Conservation (phyloP, 176 grass and related monocot species). For the Ampelocalamus luodianensis region DNA sequence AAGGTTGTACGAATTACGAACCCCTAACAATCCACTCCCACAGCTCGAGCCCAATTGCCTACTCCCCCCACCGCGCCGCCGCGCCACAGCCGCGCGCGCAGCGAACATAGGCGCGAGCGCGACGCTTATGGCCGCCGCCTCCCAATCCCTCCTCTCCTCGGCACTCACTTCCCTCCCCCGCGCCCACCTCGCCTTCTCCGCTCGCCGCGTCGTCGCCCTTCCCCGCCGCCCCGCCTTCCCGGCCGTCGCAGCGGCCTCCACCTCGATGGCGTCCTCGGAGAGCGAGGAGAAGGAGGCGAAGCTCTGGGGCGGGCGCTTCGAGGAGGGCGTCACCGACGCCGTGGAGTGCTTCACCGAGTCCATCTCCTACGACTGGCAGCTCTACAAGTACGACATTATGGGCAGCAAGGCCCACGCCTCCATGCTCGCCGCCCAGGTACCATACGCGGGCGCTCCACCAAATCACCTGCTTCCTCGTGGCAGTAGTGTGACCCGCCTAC, state of each 20-base stretch:
- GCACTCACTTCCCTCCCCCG: not conserved
- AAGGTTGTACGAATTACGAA: too few relatives aligned
- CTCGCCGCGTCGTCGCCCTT: slow-evolving; percentile 10
- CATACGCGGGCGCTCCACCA: not conserved
- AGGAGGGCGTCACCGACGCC: slow-evolving; percentile 78
- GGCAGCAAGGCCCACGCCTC: slow-evolving; percentile 91
- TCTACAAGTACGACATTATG: slow-evolving; percentile 97
- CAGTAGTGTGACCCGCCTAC: not conserved
- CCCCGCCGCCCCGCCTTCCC: slow-evolving; percentile 19
- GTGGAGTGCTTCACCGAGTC: slow-evolving; percentile 88
- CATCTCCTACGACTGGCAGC: slow-evolving; percentile 85
- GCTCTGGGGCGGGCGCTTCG: slow-evolving; percentile 78
- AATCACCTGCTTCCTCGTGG: not conserved
- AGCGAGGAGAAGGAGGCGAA: slow-evolving; percentile 63
- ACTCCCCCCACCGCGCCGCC: not conserved
- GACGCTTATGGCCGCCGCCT: slow-evolving; percentile 43
- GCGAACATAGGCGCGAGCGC: not conserved
- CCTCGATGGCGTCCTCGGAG: slow-evolving; percentile 45
- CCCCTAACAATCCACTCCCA: too few relatives aligned
- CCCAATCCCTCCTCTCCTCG: slow-evolving; percentile 51
- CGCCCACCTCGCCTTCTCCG: not conserved
- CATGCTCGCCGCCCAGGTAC: slow-evolving; percentile 89
- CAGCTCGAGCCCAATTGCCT: too few relatives aligned
- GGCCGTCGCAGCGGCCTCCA: slow-evolving; percentile 25
- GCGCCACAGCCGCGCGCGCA: not conserved